A percentile compares a stretch with the other conserved stretches of the same genome.
Conservation (phyloP, 345 rosid species). For the Gossypium sturtianum region DNA sequence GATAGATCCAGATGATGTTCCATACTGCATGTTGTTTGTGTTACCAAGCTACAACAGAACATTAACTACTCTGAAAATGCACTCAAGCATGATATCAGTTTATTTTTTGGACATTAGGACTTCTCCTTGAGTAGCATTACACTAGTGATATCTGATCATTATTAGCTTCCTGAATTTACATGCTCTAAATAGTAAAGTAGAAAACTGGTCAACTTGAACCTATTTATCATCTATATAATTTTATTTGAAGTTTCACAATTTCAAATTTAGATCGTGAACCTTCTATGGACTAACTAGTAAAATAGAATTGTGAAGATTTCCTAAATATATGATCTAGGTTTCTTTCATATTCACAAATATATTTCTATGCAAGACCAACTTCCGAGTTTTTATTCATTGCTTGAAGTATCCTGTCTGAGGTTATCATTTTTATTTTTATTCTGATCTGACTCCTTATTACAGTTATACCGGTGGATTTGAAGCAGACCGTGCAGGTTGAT, state of each 20-base stretch:
- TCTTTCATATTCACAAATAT: not conserved
- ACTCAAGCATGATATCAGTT: not conserved
- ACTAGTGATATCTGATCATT: not conserved
- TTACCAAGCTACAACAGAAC: not conserved
- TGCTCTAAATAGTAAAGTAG: not conserved
- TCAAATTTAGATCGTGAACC: not conserved
- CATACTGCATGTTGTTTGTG: not conserved
- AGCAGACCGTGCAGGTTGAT: constrained; percentile 89
- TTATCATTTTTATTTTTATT: not conserved
- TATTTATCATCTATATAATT: not conserved
- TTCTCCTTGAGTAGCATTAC: not conserved
- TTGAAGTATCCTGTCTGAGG: not conserved
- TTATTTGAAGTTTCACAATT: constrained; percentile 1
- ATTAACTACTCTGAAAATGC: not conserved
- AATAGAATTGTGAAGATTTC: not conserved
- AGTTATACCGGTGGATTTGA: constrained; percentile 87
- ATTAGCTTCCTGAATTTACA: not conserved
- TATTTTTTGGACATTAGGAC: not conserved
- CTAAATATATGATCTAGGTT: not conserved
- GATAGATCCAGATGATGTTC: not conserved
- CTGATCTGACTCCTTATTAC: constrained; percentile 14
- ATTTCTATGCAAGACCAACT: not conserved
- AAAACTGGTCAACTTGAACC: not conserved
- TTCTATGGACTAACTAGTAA: not conserved
- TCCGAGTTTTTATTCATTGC: not conserved